These are phyloP conservation scores for Aspergillus coremiiformis DNA, from an alignment of 495 filamentous ascomycete species.

Conservation along the genomic window DNA sequence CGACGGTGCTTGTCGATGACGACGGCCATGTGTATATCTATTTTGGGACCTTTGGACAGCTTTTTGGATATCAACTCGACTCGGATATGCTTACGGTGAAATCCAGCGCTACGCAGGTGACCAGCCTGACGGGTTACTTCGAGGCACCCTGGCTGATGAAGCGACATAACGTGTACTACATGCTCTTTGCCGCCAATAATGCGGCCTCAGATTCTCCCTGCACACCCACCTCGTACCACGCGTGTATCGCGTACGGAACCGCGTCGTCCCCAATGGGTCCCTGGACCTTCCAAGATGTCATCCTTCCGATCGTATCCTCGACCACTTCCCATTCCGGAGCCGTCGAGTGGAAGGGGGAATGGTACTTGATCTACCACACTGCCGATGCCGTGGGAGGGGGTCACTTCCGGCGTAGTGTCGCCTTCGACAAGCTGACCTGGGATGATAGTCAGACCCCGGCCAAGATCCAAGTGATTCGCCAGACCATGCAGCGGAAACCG, in stretches of 20 bases:
- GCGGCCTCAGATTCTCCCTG: background rate
- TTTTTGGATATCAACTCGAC: slow-evolving; percentile 1
- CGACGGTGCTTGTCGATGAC: slow-evolving; percentile 2
- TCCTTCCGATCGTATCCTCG: slow-evolving; percentile 2
- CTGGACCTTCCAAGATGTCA: slow-evolving; percentile 3
- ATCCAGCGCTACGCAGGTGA: background rate
- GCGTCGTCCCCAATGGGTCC: slow-evolving; percentile 4
- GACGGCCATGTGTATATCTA: slow-evolving; percentile 3
- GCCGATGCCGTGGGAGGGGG: slow-evolving; percentile 1
- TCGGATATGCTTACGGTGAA: background rate
- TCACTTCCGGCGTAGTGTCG: background rate
- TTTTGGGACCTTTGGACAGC: background rate
- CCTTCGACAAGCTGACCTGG: background rate
- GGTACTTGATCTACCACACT: slow-evolving; percentile 2
- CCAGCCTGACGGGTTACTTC: background rate
- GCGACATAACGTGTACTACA: background rate
- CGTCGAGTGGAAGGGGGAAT: background rate
- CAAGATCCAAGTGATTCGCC: background rate
- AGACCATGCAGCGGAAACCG: background rate
- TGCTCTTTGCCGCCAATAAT: slow-evolving; percentile 1
- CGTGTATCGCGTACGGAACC: background rate
- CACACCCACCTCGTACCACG: slow-evolving; percentile 1
- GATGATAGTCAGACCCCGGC: background rate
- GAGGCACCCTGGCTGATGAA: slow-evolving; percentile 5
- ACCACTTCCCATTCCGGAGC: slow-evolving; percentile 1